Conservation (phyloP, 1,284 basidiomycete species). For the Tylopilus orsonianus region DNA sequence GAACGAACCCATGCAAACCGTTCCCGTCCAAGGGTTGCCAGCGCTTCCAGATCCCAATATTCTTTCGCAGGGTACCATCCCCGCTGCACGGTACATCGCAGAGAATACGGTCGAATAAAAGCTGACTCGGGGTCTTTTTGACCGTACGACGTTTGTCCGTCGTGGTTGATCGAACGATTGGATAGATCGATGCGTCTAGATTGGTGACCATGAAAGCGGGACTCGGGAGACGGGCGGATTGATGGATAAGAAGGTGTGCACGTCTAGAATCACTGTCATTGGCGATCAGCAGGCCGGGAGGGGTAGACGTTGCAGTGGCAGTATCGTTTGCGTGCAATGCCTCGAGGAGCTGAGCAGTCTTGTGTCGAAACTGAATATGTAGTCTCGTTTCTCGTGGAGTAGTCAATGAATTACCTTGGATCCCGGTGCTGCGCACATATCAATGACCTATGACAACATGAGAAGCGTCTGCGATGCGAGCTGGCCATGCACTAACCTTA, state of each 20-base stretch:
- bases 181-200: conserved; percentile 90
- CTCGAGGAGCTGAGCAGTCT: conserved; percentile 91
- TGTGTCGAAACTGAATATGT: conserved; percentile 1
- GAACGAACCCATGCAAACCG: conserved; percentile 78
- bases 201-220: conserved; percentile 96
- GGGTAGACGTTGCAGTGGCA: conserved; percentile 58
- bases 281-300: conserved; percentile 80
- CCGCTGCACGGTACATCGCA: conserved; percentile 98
- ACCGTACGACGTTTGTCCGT: conserved; percentile 22
- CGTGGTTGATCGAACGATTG: conserved; percentile 52
- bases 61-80: conserved; percentile 96
- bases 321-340: conserved; percentile 76
- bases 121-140: conserved; percentile 36
- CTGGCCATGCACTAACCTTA: conserved; percentile 44
- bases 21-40: conserved; percentile 92
- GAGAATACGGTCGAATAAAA: conserved; percentile 91
- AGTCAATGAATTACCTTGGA: conserved; percentile 73
- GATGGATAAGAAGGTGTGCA: conserved; percentile 96
- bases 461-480: neutral
- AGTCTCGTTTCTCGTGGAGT: neutral
- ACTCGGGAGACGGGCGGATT: conserved; percentile 91
- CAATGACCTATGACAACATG: conserved; percentile 66
- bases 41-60: conserved; percentile 91
- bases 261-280: conserved; percentile 94
- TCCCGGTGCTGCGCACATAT: conserved; percentile 99